Conservation (phyloP, 78 protist genomes). For the Speleostelium caveatum region DNA sequence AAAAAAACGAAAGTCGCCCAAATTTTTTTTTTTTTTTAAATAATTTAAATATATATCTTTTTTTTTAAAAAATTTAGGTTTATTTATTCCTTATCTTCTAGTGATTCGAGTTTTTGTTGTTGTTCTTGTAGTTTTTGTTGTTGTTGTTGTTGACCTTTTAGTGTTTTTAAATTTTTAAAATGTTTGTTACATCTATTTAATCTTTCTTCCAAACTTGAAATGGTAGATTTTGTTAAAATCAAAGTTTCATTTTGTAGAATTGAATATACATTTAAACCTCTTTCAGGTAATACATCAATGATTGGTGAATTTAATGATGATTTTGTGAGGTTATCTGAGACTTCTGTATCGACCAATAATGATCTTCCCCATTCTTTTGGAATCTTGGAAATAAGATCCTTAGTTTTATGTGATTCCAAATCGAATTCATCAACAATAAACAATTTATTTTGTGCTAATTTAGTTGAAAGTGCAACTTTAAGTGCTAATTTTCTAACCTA, state of each 20-base stretch:
- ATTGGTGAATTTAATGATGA: slow-evolving; percentile 29
- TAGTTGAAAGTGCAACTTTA: slow-evolving; percentile 44
- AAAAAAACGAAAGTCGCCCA: too few relatives aligned
- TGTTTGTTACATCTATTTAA: neutral
- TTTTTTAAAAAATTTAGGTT: too few relatives aligned
- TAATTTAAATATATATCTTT: too few relatives aligned
- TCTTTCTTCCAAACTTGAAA: slow-evolving; percentile 23
- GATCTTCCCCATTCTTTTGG: slow-evolving; percentile 63
- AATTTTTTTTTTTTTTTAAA: too few relatives aligned
- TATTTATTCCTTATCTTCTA: too few relatives aligned
- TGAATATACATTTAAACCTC: slow-evolving; percentile 60
- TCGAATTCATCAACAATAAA: slow-evolving; percentile 26
- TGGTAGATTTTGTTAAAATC: slow-evolving; percentile 18
- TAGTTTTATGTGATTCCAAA: slow-evolving; percentile 51
- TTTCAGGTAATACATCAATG: slow-evolving; percentile 29
- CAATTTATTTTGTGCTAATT: slow-evolving; percentile 59
- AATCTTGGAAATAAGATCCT: slow-evolving; percentile 20
- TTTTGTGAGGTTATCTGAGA: neutral
- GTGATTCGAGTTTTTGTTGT: too few relatives aligned
- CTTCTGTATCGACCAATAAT: slow-evolving; percentile 6
- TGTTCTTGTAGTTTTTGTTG: too few relatives aligned
- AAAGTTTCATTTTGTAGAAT: slow-evolving; percentile 61
- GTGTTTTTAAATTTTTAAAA: too few relatives aligned
- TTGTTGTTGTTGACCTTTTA: too few relatives aligned
- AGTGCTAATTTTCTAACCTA: slow-evolving; percentile 25